Evolutionary conservation across 805 yeast species (phyloP).

Genomic region (Yarrowia hollandica): DNA sequence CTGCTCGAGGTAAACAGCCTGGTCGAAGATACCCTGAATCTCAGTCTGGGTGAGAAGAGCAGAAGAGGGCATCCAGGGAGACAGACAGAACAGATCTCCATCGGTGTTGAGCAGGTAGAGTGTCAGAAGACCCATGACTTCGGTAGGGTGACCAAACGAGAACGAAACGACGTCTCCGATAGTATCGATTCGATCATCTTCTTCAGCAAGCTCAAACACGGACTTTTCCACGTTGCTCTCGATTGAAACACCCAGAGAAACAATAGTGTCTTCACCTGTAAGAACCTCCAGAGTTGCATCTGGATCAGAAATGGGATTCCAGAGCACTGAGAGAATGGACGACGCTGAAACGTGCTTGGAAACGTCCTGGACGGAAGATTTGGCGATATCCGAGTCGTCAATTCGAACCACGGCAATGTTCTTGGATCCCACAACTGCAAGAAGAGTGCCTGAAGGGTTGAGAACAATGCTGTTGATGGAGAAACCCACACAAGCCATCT

Average conservation of each 20-base stretch:
- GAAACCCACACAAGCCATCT: conserved; percentile 34
- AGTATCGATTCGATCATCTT: conserved; percentile 23
- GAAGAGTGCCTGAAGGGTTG: conserved; percentile 46
- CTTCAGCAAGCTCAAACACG: conserved; percentile 23
- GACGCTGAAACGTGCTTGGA: conserved; percentile 37
- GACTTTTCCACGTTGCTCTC: background rate
- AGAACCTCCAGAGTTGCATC: conserved; percentile 50
- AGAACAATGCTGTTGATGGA: conserved; percentile 43
- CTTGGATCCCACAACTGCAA: conserved; percentile 46
- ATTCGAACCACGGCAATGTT: conserved; percentile 38
- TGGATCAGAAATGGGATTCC: conserved; percentile 49
- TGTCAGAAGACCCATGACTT: conserved; percentile 49
- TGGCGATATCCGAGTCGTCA: conserved; percentile 7
- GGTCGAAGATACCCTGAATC: conserved; percentile 42
- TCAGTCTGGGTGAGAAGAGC: conserved; percentile 44
- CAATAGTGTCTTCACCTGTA: conserved; percentile 41
- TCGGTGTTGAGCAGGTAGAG: conserved; percentile 55
- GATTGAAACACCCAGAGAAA: conserved; percentile 43
- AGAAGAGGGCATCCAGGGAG: conserved; percentile 61
- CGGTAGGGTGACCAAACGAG: conserved; percentile 47
- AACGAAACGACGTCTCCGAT: conserved; percentile 44
- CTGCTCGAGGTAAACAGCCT: conserved; percentile 39
- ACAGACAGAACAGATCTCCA: conserved; percentile 59
- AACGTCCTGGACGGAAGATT: conserved; percentile 37
- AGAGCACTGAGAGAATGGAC: conserved; percentile 44